A percentile compares a stretch with the other conserved stretches of the same genome.
phyloP scores from a whole-genome alignment of 768 basidiomycete genomes.

The Pisolithus microcarpus region DNA sequence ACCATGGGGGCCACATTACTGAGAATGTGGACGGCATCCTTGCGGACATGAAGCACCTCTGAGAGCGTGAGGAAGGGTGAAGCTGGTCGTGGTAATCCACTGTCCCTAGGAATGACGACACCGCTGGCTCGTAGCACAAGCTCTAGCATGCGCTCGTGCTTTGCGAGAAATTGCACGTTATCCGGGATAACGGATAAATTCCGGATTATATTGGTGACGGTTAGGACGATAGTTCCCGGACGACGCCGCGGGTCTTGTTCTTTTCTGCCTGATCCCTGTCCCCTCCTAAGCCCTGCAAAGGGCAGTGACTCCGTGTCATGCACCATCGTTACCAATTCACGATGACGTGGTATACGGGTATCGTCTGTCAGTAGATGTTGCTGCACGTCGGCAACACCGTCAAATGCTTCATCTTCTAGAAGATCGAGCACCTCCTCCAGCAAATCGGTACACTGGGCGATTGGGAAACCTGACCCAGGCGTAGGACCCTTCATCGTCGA shows the following conservation, averaged over 20 bases:
- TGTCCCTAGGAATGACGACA: constrained; percentile 31
- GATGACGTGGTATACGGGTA: constrained; percentile 50
- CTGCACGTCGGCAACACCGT: constrained; percentile 30
- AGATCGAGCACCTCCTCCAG: constrained; percentile 84
- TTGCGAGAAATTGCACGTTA: constrained; percentile 61
- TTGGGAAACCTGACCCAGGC: constrained; percentile 57
- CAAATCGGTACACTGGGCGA: constrained; percentile 70
- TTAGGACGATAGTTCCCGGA: constrained; percentile 54
- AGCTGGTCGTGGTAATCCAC: constrained; percentile 32
- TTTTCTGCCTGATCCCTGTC: constrained; percentile 44
- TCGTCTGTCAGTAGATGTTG: constrained; percentile 23
- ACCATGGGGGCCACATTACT: constrained; percentile 51
- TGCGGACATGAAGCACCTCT: constrained; percentile 68
- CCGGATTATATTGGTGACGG: constrained; percentile 73
- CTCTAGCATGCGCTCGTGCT: constrained; percentile 56
- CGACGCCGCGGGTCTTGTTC: constrained; percentile 55
- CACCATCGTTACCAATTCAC: constrained; percentile 52
- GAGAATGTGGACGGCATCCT: constrained; percentile 69
- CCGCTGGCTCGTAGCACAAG: constrained; percentile 64
- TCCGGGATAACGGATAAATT: constrained; percentile 75
- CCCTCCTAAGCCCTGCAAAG: constrained; percentile 47
- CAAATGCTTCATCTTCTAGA: constrained; percentile 76
- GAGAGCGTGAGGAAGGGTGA: constrained; percentile 59
- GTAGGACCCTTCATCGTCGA: constrained; percentile 67
- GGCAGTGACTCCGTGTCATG: constrained; percentile 51